Base-by-base conservation (phyloP, 2,329 filamentous ascomycete genomes). In the Cordyceps militaris region DNA sequence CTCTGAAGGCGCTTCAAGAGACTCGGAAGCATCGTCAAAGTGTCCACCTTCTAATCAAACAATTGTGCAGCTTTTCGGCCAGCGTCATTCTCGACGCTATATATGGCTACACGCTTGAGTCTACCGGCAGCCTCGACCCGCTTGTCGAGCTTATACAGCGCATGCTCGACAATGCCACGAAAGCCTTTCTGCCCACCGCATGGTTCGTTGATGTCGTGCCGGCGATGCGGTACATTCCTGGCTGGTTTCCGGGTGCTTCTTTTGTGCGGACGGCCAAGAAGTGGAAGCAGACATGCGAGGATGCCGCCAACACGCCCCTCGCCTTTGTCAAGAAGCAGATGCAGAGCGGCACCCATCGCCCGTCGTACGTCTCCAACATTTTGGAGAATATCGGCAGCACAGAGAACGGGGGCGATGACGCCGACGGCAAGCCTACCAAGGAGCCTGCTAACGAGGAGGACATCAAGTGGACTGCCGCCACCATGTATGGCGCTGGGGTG, bases 71-170 rank as follows among this genome's bases (percentile, higher is more conserved):
- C 10, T 32, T 62, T 61, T 63, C 54, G 3, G 54, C 43, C 6
- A 40, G 54, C 13, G 57, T 36, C n/a, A 34, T 60, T 10, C 47
- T 60, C 30, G 62, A 62, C 16, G 59, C 59, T 16, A 55, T 51
- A 8, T 62, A 63, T 21, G 57, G 57, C n/a, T 65, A 66, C 58
- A 61, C 59, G 13, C 54, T 63, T 3, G 63, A 63, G 36, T 59
- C 61, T 13, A 38, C 59, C 19, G 54, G 60, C 30, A 47, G 28
- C 23, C 5, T 8, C 1, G 64, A 66, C 26, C 57, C 58, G 4
- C 48, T 66, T 4, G 61, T 66, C 4, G 50, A 59, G 2, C 50
- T 65, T 7, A 59, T 61, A 3, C 61, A 63, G 5, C 50, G 57
- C 47, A 4, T 40, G 16, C 5, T 51, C 16, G 48, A 51, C 23